Base-by-base conservation (phyloP, 129 eudicot species). In the Heracleum sosnowskyi region DNA sequence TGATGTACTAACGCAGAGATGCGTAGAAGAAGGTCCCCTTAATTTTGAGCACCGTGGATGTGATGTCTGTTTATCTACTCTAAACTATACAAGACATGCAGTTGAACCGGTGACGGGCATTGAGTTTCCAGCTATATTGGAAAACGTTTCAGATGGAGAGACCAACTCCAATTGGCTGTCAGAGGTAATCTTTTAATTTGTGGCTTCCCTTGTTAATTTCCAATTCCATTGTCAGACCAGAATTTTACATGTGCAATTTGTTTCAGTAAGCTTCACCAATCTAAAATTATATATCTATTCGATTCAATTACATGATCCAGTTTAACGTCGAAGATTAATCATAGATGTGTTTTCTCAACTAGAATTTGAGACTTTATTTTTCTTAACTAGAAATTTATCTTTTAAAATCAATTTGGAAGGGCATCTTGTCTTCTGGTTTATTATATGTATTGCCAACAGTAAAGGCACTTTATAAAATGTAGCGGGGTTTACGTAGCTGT, bases 81-180 rank as follows among this genome's bases (percentile, higher is more conserved):
- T 82, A 2, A 80, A 75, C 71, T 86, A 86, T 81, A 37, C 87
- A 69, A 82, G 87, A 33, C 85, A 77, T 83, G 88, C 88, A 40
- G 85, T 87, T 34, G 98, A 95, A 85, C 91, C 96, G 24, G 85
- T 82, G 83, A 95, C 98, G 66, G 98, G 98, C 26, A 90, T 95
- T 60, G 91, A 91, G 88, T 95, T 95, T 74, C 98, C 98, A 55
- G 82, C 90, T 20, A 76, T 90, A 64, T 78, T 90, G 83, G 89
- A 87, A 26, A 87, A 84, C 76, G 75, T 64, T 36, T 86, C 86
- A 80, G 81, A 82, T 77, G 92, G 85, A 76, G 94, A 79, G 60
- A 84, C 85, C 55, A 83, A 80, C 76, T 80, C 91, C 77, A 86
- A 79, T 82, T 88, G 84, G 62, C 81, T 88, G 66, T 84, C 94